Base-by-base conservation (phyloP, 1,284 basidiomycete genomes). In the Pseudozyma flocculosa region DNA sequence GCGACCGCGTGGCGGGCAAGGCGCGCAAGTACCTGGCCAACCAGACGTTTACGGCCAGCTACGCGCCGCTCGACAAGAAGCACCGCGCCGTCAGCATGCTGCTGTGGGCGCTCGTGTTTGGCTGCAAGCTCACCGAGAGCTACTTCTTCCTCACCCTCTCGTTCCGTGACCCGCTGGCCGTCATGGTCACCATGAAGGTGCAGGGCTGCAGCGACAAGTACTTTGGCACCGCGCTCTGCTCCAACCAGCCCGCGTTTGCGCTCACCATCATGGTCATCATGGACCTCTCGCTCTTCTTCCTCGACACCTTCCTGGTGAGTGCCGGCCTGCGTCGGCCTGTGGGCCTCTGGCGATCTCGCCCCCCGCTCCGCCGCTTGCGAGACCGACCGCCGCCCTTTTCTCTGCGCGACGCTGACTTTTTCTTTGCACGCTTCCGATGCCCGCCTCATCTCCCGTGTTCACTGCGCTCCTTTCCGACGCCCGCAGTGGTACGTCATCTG, bases 381-480 rank as follows among this genome's bases (percentile, higher is more conserved):
- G n/a, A n/a, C n/a, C n/a, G n/a, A n/a, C n/a, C n/a, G n/a, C n/a
- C n/a, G n/a, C n/a, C n/a, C n/a, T n/a, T n/a, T n/a, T n/a, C n/a
- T n/a, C n/a, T n/a, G n/a, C n/a, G n/a, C n/a, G n/a, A n/a, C n/a
- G n/a, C n/a, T n/a, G n/a, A n/a, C n/a, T n/a, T n/a, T n/a, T n/a
- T n/a, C n/a, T n/a, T n/a, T n/a, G n/a, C n/a, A n/a, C n/a, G 24
- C 84, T 96, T 34, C 14, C 32, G 15, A 11, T 13, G 32, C 32
- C 32, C 32, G 7, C 15, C 15, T 11, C 15, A 8, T 9, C 32
- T 14, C 7, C 32, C n/a, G n/a, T n/a, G n/a, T n/a, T n/a, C n/a
- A n/a, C n/a, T n/a, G n/a, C n/a, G n/a, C n/a, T n/a, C n/a, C n/a
- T n/a, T n/a, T n/a, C n/a, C n/a, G n/a, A n/a, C n/a, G n/a, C 15